A percentile compares a stretch with the other conserved stretches of the same genome.
These are phyloP conservation scores for Suillus brevipes DNA, from an alignment of 768 basidiomycete genomes.

Conservation along the genomic window DNA sequence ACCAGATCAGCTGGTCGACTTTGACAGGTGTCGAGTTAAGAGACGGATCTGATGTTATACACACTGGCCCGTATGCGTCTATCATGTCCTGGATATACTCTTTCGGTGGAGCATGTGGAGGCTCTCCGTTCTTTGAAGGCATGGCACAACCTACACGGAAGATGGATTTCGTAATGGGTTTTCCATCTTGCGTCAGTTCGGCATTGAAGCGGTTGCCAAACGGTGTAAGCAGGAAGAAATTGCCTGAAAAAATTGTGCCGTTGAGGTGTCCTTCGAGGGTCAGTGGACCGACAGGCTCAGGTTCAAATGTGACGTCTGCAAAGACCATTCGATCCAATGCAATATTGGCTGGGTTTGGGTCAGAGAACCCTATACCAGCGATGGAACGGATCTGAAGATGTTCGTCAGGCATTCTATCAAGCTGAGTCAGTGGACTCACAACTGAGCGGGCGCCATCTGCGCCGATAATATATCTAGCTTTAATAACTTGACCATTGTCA, in stretches of 20 bases:
- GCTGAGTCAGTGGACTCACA: too few relatives aligned
- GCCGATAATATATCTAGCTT: too few relatives aligned
- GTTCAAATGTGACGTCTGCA: constrained; percentile 47
- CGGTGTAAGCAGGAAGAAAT: constrained; percentile 34
- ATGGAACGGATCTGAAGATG: constrained; percentile 2
- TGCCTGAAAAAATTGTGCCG: constrained; percentile 25
- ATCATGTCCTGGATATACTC: constrained; percentile 7
- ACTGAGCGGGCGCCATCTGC: too few relatives aligned
- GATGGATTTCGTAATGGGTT: constrained; percentile 13
- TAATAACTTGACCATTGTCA: too few relatives aligned
- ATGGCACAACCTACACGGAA: constrained; percentile 42
- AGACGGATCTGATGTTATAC: constrained; percentile 4
- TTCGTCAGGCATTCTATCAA: too few relatives aligned
- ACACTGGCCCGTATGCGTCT: not conserved
- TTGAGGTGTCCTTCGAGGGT: constrained; percentile 15
- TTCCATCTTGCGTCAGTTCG: not conserved
- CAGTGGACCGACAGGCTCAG: constrained; percentile 16
- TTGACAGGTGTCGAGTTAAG: constrained; percentile 26
- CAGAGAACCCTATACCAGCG: constrained; percentile 42
- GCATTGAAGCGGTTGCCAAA: constrained; percentile 23
- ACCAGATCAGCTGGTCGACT: constrained; percentile 39
- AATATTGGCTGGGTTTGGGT: constrained; percentile 30
- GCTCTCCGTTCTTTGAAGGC: constrained; percentile 28
- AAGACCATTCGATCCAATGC: constrained; percentile 41
- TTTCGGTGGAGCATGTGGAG: constrained; percentile 23